Evolutionary conservation across 2,329 filamentous ascomycete species (phyloP).

Genomic region (Macroventuria anomochaeta): DNA sequence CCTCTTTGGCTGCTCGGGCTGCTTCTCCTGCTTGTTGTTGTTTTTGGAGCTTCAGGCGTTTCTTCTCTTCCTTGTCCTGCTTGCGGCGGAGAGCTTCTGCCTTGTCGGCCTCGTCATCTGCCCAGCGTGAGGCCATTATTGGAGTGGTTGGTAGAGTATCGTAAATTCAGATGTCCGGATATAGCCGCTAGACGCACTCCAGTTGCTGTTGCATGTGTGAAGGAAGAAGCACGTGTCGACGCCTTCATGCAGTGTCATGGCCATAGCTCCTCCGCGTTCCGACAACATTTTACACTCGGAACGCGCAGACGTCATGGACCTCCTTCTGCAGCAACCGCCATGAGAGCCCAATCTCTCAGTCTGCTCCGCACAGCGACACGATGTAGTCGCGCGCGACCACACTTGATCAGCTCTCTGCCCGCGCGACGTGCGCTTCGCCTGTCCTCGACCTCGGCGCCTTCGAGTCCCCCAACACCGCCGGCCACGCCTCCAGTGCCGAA

Average conservation of each 20-base stretch:
- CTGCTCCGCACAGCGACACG: conserved; percentile 33
- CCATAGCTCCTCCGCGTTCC: conserved; percentile 45
- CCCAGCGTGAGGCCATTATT: conserved; percentile 77
- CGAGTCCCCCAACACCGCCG: conserved; percentile 20
- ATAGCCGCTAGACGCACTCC: conserved; percentile 26
- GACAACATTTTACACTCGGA: conserved; percentile 35
- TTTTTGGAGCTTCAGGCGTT: conserved; percentile 81
- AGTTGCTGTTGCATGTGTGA: neutral
- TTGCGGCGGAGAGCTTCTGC: conserved; percentile 75
- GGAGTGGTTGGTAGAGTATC: too few species aligned
- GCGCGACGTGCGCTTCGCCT: conserved; percentile 45
- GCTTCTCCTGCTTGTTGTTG: conserved; percentile 69
- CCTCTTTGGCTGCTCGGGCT: conserved; percentile 34
- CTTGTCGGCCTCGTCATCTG: conserved; percentile 80
- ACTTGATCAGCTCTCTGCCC: conserved; percentile 3
- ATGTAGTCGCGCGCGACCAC: conserved; percentile 22
- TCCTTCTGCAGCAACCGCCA: conserved; percentile 33
- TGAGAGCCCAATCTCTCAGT: conserved; percentile 41
- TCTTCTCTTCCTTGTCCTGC: conserved; percentile 88
- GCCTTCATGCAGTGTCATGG: conserved; percentile 29
- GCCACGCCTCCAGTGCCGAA: conserved; percentile 21
- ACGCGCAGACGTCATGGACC: conserved; percentile 42
- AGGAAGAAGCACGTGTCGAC: conserved; percentile 4
- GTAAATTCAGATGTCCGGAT: too few species aligned
- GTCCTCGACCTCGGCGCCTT: conserved; percentile 35